phyloP scores from a whole-genome alignment of 805 yeast species.

The Kuraishia floccosa region DNA sequence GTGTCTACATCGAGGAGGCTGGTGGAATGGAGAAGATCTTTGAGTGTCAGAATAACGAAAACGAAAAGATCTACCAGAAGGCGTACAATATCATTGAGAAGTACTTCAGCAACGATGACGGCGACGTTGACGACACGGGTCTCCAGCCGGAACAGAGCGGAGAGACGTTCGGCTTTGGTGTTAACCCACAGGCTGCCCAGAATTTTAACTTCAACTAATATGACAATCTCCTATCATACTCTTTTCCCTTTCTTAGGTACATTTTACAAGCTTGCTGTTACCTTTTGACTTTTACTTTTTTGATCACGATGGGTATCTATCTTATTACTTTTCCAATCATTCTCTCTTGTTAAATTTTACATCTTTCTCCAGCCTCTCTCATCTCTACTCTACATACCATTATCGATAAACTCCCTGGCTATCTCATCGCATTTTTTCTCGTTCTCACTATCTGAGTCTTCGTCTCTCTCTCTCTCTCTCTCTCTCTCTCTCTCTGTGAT shows the following conservation, averaged over 20 bases:
- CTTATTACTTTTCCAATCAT: not conserved
- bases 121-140: slow-evolving; percentile 57
- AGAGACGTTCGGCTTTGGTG: slow-evolving; percentile 82
- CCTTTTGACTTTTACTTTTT: not conserved
- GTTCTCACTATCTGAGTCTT: not conserved
- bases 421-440: not conserved
- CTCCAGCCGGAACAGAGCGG: slow-evolving; percentile 72
- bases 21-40: slow-evolving; percentile 97
- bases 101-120: slow-evolving; percentile 84
- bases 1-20: slow-evolving; percentile 90
- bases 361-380: not conserved
- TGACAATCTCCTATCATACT: too few species aligned
- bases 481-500: not conserved
- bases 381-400: not conserved
- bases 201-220: slow-evolving; percentile 33
- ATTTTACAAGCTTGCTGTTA: not conserved
- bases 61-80: slow-evolving; percentile 86
- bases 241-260: too few species aligned
- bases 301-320: slow-evolving; percentile 1
- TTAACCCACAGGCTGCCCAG: slow-evolving; percentile 45
- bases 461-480: slow-evolving; percentile 1
- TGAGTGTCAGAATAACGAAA: slow-evolving; percentile 84
- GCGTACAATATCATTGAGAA: slow-evolving; percentile 85
- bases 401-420: not conserved
- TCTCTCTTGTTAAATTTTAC: not conserved